A percentile compares a stretch with the other conserved stretches of the same genome.
These are phyloP conservation scores for Rheum nobile DNA, from an alignment of 148 eudicot species.

Conservation along the genomic window DNA sequence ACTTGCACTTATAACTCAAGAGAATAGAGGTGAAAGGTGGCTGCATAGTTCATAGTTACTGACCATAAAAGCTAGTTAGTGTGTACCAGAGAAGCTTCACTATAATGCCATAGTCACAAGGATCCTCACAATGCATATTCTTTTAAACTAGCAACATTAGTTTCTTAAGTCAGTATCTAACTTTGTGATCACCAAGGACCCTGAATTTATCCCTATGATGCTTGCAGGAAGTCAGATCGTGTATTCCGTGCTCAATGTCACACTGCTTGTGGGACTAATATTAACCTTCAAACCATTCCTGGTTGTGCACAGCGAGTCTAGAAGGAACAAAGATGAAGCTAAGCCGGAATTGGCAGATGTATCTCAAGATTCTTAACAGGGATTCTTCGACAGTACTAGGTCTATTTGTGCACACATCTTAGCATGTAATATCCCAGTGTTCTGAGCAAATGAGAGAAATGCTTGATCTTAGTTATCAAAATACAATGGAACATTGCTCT, in stretches of 20 bases:
- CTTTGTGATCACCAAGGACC: background rate
- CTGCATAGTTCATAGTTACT: background rate
- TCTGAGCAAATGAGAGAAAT: background rate
- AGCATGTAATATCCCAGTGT: background rate
- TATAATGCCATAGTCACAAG: background rate
- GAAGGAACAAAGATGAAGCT: background rate
- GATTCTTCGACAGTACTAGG: background rate
- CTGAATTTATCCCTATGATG: background rate
- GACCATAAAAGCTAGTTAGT: background rate
- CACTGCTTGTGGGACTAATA: slow-evolving; percentile 13
- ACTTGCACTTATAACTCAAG: background rate
- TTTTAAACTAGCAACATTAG: background rate
- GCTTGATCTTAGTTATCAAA: background rate
- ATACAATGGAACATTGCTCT: background rate
- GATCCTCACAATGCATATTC: background rate
- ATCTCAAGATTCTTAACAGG: background rate
- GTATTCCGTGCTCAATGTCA: slow-evolving; percentile 16
- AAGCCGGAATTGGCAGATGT: slow-evolving; percentile 1
- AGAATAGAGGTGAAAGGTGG: background rate
- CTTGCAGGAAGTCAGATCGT: slow-evolving; percentile 17
- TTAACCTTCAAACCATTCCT: slow-evolving; percentile 25
- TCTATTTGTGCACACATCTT: background rate
- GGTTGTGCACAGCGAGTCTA: slow-evolving; percentile 8
- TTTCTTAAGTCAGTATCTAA: background rate
- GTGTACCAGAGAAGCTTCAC: background rate